Conservation (phyloP, 768 basidiomycete genomes). For the Boletus vermiculosoides region DNA sequence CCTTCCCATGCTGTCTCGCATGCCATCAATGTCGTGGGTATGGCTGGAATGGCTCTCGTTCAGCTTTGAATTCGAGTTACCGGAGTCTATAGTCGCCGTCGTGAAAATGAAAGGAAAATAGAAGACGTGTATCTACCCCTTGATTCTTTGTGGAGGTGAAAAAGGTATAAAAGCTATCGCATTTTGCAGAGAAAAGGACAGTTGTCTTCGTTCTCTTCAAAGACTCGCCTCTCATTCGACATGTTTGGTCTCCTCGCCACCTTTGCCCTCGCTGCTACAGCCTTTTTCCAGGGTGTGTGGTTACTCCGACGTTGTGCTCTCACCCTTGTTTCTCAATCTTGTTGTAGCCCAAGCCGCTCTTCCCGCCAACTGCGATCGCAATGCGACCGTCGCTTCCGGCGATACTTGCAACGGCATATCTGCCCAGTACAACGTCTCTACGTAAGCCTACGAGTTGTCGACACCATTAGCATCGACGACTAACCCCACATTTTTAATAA, state of each 20-base stretch:
- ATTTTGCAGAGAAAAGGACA: not conserved
- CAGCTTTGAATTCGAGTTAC: not conserved
- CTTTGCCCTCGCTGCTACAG: constrained; percentile 15
- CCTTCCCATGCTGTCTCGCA: not conserved
- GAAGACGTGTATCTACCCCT: not conserved
- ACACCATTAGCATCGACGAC: not conserved
- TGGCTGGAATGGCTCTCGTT: no score
- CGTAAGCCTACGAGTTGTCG: constrained; percentile 39
- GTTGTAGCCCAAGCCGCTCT: constrained; percentile 45
- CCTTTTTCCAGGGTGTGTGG: constrained; percentile 20
- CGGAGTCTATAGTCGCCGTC: not conserved
- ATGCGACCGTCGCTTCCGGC: constrained; percentile 52
- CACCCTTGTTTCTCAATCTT: not conserved
- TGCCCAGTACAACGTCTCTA: constrained; percentile 56
- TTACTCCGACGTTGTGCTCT: not conserved
- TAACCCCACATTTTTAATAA: not conserved
- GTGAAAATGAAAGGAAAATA: not conserved
- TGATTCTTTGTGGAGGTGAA: not conserved
- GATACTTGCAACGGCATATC: constrained; percentile 72
- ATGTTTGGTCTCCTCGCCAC: constrained; percentile 22
- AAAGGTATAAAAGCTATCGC: constrained; percentile 20
- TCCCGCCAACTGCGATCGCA: constrained; percentile 54
- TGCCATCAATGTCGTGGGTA: constrained; percentile 2
- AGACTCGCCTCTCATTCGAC: not conserved
- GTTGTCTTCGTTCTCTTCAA: not conserved